A percentile compares a stretch with the other conserved stretches of the same genome.
Evolutionary conservation across 768 basidiomycete genomes (phyloP).

Genomic region (Lanmaoa rubissima): DNA sequence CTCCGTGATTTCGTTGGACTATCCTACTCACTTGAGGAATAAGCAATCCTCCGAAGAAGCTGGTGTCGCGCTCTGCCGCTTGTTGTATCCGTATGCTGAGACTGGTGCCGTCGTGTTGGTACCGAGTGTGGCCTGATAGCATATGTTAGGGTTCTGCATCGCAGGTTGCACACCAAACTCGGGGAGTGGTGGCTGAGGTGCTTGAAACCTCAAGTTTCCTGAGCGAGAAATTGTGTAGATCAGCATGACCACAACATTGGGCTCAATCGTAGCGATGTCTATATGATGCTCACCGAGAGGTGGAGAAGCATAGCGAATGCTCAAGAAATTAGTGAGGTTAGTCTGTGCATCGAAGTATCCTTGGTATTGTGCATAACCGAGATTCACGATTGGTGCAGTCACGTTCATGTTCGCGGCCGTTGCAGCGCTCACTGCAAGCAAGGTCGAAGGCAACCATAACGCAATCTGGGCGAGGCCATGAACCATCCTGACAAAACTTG

Average conservation of each 20-base stretch:
- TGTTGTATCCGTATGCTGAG: neutral
- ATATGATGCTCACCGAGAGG: conserved; percentile 38
- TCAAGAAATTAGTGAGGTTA: conserved; percentile 26
- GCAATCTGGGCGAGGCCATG: too few species aligned
- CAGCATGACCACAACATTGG: neutral
- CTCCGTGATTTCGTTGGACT: neutral
- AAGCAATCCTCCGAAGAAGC: conserved; percentile 34
- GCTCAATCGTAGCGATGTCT: neutral
- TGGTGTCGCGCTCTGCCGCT: conserved; percentile 7
- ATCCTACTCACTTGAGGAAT: conserved; percentile 16
- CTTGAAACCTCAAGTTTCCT: conserved; percentile 29
- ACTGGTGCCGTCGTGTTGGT: conserved; percentile 4
- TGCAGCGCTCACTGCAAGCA: too few species aligned
- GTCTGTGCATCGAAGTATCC: conserved; percentile 22
- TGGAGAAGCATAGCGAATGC: conserved; percentile 46
- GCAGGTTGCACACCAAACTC: conserved; percentile 26
- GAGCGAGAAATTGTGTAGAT: too few species aligned
- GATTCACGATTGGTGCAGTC: too few species aligned
- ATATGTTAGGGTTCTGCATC: conserved; percentile 24
- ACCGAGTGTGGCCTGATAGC: conserved; percentile 21
- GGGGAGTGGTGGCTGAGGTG: conserved; percentile 26
- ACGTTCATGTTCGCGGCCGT: too few species aligned
- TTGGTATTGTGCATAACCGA: neutral
- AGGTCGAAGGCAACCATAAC: too few species aligned
- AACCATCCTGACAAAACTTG: too few species aligned